Base-by-base conservation (phyloP, 257 asterid genomes). In the Henckelia pumila region DNA sequence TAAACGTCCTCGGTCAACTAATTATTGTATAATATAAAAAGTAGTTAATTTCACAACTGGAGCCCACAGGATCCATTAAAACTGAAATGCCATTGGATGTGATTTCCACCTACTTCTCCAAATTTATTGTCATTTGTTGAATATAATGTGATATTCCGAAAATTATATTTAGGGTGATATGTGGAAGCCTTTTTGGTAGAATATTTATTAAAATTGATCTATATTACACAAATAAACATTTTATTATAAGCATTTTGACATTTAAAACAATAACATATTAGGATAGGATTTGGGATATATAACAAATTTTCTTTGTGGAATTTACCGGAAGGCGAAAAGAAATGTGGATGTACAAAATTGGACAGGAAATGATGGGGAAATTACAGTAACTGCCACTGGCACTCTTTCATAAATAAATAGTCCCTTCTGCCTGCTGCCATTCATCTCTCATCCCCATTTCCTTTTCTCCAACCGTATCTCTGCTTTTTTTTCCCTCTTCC, bases 391-490 rank as follows among this genome's bases (percentile, higher is more conserved):
- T 83, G 82, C 92, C 96, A 85, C 84, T 77, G 75, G 56, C 44
- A 25, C 64, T 21, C 77, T 50, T 63, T 64, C 81, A 80, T 86
- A 87, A 75, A 86, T 89, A 86, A 89, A 87, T 86, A 84, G 62
- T 37, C 69, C 20, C 57, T 63, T 55, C 33, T 19, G 50, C 53
- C 35, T 62, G 37, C 26, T 60, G 19, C 21, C 35, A 21, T 40
- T 56, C 49, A 32, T 17, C 66, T 61, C 78, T 70, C 69, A 67
- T 61, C 57, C 66, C 66, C 67, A 52, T 63, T 25, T 30, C 13
- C 56, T 60, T 14, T 16, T 29, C 14, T 26, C 8, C 13, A 30
- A 61, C 66, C 2, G 20, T 47, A 21, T 68, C 17, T 4, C 68
- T 64, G 23, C 30, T 64, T 40, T 21, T 65, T 67, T 40, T 21